Conservation (phyloP, 495 filamentous ascomycete species). For the Penicillium atrosanguineum region DNA sequence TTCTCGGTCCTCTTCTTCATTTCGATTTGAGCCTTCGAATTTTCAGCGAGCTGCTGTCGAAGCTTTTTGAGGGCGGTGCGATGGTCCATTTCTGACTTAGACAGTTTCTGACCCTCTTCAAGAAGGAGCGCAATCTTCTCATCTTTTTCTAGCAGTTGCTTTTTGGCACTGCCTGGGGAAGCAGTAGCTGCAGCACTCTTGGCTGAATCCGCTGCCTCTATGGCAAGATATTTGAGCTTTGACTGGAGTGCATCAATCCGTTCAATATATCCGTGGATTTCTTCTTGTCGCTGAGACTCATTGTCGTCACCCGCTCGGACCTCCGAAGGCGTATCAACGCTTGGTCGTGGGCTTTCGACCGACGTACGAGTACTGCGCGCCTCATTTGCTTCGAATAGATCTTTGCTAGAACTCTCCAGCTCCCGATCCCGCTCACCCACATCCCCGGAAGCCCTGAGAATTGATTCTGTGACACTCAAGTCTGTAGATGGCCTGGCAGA, state of each 20-base stretch:
- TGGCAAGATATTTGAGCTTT: constrained; percentile 83
- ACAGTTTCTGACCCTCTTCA: constrained; percentile 88
- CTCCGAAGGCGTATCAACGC: constrained; percentile 18
- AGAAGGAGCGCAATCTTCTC: constrained; percentile 85
- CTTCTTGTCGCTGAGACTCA: constrained; percentile 69
- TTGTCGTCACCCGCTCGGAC: constrained; percentile 46
- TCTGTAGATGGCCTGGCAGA: constrained; percentile 37
- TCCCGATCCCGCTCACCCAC: constrained; percentile 5
- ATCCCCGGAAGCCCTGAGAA: constrained; percentile 16
- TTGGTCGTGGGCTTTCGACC: constrained; percentile 13
- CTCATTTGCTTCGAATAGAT: constrained; percentile 4
- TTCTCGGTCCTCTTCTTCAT: constrained; percentile 60
- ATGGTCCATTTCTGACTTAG: constrained; percentile 79
- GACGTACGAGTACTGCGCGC: constrained; percentile 6
- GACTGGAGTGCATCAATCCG: constrained; percentile 89
- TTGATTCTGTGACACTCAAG: constrained; percentile 11
- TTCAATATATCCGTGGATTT: constrained; percentile 78
- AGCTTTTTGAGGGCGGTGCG: constrained; percentile 81
- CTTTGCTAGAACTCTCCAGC: constrained; percentile 8
- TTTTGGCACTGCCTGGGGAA: constrained; percentile 62
- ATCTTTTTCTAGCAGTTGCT: constrained; percentile 82
- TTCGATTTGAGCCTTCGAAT: constrained; percentile 47
- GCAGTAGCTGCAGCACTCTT: constrained; percentile 59
- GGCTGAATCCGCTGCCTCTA: constrained; percentile 70
- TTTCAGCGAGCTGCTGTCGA: constrained; percentile 61